Evolutionary conservation across 2,329 filamentous ascomycete species (phyloP).

Genomic region (Ceratocystis eucalypticola): DNA sequence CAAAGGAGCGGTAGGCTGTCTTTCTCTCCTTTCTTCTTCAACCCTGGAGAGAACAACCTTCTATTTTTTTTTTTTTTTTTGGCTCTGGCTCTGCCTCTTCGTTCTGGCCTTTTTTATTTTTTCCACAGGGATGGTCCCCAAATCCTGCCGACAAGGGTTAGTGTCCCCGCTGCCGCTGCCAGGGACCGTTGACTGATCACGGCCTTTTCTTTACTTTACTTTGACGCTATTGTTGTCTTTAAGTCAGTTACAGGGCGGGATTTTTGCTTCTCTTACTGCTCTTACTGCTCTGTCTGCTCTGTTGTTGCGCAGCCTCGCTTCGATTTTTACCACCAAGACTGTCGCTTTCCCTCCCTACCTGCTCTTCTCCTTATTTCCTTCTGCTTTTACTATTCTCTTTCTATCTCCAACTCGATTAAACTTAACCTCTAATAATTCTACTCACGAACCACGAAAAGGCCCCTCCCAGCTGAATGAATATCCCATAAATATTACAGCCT

Average conservation of each 20-base stretch:
- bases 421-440: background rate
- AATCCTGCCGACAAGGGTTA: conserved; percentile 14
- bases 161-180: conserved; percentile 15
- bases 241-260: background rate
- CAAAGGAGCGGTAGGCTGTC: too few relatives aligned
- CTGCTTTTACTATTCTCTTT: background rate
- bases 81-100: background rate
- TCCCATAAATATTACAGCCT: background rate
- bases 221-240: background rate
- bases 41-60: background rate
- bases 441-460: background rate
- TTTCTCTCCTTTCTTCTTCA: too few relatives aligned
- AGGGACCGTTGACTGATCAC: conserved; percentile 15
- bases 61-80: background rate
- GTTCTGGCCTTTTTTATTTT: background rate
- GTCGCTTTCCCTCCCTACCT: background rate
- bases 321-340: background rate
- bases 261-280: background rate
- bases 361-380: background rate
- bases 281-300: background rate
- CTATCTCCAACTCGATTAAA: background rate
- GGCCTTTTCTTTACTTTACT: conserved; percentile 1
- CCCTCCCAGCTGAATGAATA: background rate
- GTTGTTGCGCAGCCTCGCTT: background rate
- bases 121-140: conserved; percentile 1